Conservation (phyloP, 148 eudicot genomes). For the Rhododendron griersonianum region DNA sequence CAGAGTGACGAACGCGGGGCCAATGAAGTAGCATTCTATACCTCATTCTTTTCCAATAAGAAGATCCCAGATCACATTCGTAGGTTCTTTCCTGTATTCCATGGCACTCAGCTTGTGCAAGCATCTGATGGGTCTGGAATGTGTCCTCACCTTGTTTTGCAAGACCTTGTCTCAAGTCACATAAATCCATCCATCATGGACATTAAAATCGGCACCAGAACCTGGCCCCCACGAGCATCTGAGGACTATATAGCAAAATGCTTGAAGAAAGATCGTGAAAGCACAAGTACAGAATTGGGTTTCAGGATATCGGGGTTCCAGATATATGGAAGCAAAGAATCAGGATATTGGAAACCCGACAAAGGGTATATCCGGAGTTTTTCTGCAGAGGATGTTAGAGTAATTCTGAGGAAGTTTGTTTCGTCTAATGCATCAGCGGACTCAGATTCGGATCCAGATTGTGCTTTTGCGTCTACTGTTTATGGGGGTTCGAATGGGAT, state of each 20-base stretch:
- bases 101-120: constrained; percentile 60
- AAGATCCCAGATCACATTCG: constrained; percentile 50
- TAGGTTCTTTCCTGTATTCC: constrained; percentile 66
- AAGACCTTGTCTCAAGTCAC: constrained; percentile 41
- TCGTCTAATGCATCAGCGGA: constrained; percentile 45
- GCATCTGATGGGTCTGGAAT: constrained; percentile 85
- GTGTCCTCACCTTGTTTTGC: constrained; percentile 67
- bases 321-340: constrained; percentile 32
- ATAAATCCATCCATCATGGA: constrained; percentile 71
- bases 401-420: constrained; percentile 61
- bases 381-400: constrained; percentile 50
- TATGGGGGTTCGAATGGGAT: constrained; percentile 74
- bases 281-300: constrained; percentile 55
- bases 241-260: constrained; percentile 72
- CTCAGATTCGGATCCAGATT: constrained; percentile 20
- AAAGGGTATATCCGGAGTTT: constrained; percentile 23
- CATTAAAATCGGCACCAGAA: constrained; percentile 81
- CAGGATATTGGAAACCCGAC: constrained; percentile 74
- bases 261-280: constrained; percentile 53
- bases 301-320: constrained; percentile 79
- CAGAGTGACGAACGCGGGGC: constrained; percentile 71
- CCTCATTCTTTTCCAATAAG: constrained; percentile 50
- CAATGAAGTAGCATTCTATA: constrained; percentile 65
- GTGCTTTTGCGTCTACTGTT: constrained; percentile 47
- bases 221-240: constrained; percentile 68